phyloP scores from a whole-genome alignment of 148 eudicot genomes.

The Vaccinium macrocarpon region DNA sequence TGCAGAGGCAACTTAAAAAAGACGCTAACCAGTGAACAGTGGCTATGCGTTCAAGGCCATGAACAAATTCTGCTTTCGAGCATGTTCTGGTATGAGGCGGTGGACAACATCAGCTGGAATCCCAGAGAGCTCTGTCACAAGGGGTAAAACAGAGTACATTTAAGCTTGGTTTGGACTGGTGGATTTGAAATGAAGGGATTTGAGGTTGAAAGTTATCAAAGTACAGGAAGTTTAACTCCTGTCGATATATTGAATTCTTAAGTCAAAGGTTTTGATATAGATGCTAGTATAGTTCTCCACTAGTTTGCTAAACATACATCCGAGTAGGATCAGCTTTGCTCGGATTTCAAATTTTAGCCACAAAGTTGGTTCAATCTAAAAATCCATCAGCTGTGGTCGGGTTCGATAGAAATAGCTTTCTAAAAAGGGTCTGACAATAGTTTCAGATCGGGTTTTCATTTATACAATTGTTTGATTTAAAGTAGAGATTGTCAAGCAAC shows the following conservation, averaged over 20 bases:
- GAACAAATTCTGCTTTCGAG: constrained; percentile 87
- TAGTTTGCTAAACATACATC: not conserved
- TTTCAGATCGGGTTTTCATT: not conserved
- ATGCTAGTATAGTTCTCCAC: not conserved
- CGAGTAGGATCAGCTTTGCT: not conserved
- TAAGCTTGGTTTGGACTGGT: not conserved
- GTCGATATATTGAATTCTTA: not conserved
- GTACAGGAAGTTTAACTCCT: not conserved
- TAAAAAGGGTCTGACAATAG: not conserved
- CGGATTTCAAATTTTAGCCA: not conserved
- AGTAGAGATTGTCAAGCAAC: not conserved
- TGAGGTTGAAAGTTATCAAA: not conserved
- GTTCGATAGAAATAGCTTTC: not conserved
- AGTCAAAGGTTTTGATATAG: not conserved
- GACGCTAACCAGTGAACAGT: not conserved
- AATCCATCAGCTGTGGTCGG: not conserved
- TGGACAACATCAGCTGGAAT: constrained; percentile 70
- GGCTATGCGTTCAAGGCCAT: constrained; percentile 79
- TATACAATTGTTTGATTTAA: not conserved
- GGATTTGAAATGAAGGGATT: not conserved
- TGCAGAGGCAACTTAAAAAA: not conserved
- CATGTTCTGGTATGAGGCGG: constrained; percentile 95
- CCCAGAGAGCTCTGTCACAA: constrained; percentile 68
- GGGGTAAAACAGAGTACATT: constrained; percentile 5
- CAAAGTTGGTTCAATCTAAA: not conserved